Evolutionary conservation across 2,329 filamentous ascomycete species (phyloP).

Genomic region (Colletotrichum sp.): DNA sequence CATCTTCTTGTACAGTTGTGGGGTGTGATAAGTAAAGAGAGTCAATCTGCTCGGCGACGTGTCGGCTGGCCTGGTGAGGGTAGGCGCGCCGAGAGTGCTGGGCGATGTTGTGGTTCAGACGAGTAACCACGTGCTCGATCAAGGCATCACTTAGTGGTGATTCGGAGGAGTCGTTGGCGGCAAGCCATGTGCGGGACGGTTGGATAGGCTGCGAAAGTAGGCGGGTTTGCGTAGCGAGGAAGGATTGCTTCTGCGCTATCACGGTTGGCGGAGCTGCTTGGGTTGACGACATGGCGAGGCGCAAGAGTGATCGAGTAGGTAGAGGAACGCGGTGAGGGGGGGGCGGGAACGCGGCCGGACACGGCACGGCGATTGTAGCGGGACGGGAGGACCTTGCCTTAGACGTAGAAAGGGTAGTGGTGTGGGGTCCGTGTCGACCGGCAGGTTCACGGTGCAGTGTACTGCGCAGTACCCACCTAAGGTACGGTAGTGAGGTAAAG

Average conservation of each 20-base stretch:
- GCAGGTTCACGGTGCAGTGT: background rate
- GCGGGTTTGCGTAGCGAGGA: conserved; percentile 67
- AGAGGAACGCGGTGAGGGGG: background rate
- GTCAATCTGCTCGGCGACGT: conserved; percentile 77
- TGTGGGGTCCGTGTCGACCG: background rate
- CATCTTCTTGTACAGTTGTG: conserved; percentile 29
- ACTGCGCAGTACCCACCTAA: too few relatives aligned
- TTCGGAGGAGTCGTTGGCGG: conserved; percentile 47
- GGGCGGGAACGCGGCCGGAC: background rate
- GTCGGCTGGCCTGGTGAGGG: conserved; percentile 70
- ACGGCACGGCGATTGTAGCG: background rate
- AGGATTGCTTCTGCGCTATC: conserved; percentile 67
- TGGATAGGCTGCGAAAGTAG: conserved; percentile 64
- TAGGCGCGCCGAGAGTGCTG: conserved; percentile 72
- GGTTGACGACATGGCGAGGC: background rate
- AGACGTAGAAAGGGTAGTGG: background rate
- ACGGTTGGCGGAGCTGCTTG: conserved; percentile 43
- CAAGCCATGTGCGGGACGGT: conserved; percentile 59
- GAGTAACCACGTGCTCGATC: conserved; percentile 62
- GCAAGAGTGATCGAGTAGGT: background rate
- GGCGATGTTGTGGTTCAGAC: conserved; percentile 65
- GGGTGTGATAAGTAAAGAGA: conserved; percentile 59
- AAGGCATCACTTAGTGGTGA: conserved; percentile 49
- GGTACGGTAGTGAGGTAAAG: too few relatives aligned
- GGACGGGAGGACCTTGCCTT: background rate